Percentiles rank a stretch among this genome's conserved stretches.
Evolutionary conservation across 495 filamentous ascomycete genomes (phyloP).

Genomic region (Podospora pseudopauciseta): DNA sequence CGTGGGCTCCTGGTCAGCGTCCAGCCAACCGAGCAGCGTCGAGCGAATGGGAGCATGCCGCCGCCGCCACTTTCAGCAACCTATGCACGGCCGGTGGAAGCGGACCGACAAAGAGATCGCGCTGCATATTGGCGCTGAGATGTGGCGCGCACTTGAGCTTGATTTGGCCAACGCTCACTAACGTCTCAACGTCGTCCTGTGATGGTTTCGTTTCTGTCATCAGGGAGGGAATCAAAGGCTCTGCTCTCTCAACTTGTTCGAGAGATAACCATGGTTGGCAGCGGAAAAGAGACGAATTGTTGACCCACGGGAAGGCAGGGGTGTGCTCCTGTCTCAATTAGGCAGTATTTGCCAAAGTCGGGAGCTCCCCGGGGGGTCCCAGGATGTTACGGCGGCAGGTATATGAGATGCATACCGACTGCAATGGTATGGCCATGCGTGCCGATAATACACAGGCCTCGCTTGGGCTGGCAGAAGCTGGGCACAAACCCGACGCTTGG

Average conservation of each 20-base stretch:
- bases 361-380: not conserved
- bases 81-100: slow-evolving; percentile 23
- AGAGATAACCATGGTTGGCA: not conserved
- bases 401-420: not conserved
- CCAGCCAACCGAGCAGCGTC: slow-evolving; percentile 13
- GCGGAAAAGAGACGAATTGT: not conserved
- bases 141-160: slow-evolving; percentile 3
- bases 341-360: slow-evolving; percentile 10
- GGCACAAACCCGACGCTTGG: not conserved
- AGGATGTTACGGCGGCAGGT: slow-evolving; percentile 1
- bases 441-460: not conserved
- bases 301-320: not conserved
- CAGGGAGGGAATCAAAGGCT: not conserved
- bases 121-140: slow-evolving; percentile 6
- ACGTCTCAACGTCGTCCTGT: not conserved
- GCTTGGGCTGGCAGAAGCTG: not conserved
- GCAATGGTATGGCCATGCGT: not conserved
- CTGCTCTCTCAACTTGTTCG: not conserved
- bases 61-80: slow-evolving; percentile 16
- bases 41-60: slow-evolving; percentile 18
- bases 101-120: slow-evolving; percentile 22
- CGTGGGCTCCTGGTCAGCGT: slow-evolving; percentile 21
- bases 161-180: not conserved
- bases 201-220: not conserved
- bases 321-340: slow-evolving; percentile 3